These are phyloP conservation scores for Clonostachys sp. DNA, from an alignment of 2,329 filamentous ascomycete genomes.

Conservation along the genomic window DNA sequence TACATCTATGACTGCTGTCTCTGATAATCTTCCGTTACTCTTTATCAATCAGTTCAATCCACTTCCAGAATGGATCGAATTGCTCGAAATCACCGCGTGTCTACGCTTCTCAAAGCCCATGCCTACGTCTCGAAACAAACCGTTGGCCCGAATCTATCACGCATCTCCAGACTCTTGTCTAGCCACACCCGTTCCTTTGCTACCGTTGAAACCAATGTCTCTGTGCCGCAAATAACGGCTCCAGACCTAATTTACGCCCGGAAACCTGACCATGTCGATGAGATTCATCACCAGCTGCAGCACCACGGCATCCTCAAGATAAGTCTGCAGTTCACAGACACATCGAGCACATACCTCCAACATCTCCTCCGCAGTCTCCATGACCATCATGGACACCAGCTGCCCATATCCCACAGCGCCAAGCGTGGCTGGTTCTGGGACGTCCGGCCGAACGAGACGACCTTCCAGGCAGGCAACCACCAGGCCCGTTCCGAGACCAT, in stretches of 20 bases:
- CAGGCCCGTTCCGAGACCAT: constrained; percentile 35
- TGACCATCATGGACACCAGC: constrained; percentile 20
- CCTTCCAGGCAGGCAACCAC: constrained; percentile 19
- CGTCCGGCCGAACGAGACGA: constrained; percentile 20
- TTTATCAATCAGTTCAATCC: no score
- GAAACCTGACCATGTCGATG: not conserved
- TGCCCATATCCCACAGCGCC: constrained; percentile 34
- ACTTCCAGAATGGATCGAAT: no score
- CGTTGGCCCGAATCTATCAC: no score
- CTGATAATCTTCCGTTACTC: no score
- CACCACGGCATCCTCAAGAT: not conserved
- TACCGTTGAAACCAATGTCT: not conserved
- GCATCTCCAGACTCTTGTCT: no score
- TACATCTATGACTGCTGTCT: no score
- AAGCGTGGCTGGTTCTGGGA: constrained; percentile 38
- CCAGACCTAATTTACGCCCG: not conserved
- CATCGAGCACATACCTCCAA: constrained; percentile 24
- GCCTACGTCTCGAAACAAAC: no score
- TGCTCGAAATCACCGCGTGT: no score
- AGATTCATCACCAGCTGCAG: not conserved
- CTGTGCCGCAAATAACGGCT: not conserved
- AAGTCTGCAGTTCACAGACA: constrained; percentile 20
- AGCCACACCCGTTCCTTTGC: no score
- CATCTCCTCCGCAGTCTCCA: constrained; percentile 24
- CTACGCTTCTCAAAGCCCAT: no score